Base-by-base conservation (phyloP, 2,329 filamentous ascomycete genomes). In the Sclerotiophoma versabilis region DNA sequence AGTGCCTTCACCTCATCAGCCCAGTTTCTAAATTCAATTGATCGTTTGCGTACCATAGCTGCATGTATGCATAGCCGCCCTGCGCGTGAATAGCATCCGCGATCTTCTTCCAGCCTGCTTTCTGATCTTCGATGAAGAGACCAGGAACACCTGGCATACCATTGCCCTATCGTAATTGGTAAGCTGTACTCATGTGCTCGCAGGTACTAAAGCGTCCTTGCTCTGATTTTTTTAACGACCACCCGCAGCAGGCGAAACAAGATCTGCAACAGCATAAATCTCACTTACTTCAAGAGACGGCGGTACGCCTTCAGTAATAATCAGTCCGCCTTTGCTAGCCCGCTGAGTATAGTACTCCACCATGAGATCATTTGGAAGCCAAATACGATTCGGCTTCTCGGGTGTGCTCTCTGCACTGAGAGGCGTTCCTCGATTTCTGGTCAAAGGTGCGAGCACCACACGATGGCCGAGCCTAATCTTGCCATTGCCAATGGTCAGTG, bases 281-380 rank as follows among this genome's bases (percentile, higher is more conserved):
- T 15, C 17, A 10, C 42, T 46, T 70, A 77, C 76, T 68, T 79
- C 77, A 2, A 77, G 66, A 67, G 65, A 81, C 66, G 74, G 83
- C 72, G 77, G 78, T 4, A 81, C 81, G 1, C 77, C 84, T 64
- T 87, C 85, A 2, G 79, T 79, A 54, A 87, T 82, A 26, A 87
- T 63, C 1, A 87, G 74, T 1, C 82, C 84, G 19, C 83, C 83
- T 2, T 77, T 75, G 2, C 77, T 74, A 23, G 75, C 78, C 23
- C 83, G 77, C 60, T 85, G 81, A 6, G 67, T 70, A 64, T 85
- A 84, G 71, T 84, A 81, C 42, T 82, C 76, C 11, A 67, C 63
- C 5, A 76, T 74, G 15, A 69, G 30, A 3, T 78, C 73, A 7
- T 76, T 73, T 1, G 76, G 76, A 27, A 77, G 64, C 77, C 82